phyloP scores from a whole-genome alignment of 2,329 filamentous ascomycete species.

The Thelonectria blattea region DNA sequence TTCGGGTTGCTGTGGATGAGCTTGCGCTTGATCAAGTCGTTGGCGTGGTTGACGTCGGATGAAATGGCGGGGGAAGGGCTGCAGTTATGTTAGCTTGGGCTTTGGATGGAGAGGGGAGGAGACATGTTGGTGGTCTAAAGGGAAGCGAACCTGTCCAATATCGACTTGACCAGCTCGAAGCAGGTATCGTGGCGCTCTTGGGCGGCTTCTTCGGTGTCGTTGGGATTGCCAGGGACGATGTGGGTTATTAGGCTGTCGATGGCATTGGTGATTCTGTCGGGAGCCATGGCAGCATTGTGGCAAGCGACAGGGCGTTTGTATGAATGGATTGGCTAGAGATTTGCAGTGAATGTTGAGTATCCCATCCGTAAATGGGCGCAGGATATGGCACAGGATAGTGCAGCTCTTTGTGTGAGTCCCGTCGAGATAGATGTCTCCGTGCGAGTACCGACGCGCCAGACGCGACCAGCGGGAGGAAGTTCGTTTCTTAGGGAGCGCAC shows the following conservation, averaged over 20 bases:
- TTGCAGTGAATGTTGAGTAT: neutral
- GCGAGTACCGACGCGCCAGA: conserved; percentile 32
- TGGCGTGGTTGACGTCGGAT: conserved; percentile 86
- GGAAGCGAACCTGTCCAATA: conserved; percentile 56
- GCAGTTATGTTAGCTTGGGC: conserved; percentile 10
- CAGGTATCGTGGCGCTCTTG: conserved; percentile 72
- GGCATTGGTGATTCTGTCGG: conserved; percentile 76
- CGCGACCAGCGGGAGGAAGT: conserved; percentile 37
- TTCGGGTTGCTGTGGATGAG: conserved; percentile 79
- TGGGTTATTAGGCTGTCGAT: conserved; percentile 80
- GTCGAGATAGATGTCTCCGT: conserved; percentile 12
- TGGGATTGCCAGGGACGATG: conserved; percentile 69
- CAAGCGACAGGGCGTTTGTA: conserved; percentile 26
- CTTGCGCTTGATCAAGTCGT: conserved; percentile 89
- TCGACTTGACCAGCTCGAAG: conserved; percentile 57
- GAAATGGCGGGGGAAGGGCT: conserved; percentile 61
- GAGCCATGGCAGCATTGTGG: conserved; percentile 62
- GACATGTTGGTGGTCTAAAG: conserved; percentile 9
- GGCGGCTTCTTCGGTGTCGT: conserved; percentile 70
- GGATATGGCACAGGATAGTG: neutral
- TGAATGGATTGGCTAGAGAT: neutral
- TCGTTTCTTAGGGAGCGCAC: conserved; percentile 25
- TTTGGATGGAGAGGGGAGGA: too few species aligned
- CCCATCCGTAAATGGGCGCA: too few species aligned
- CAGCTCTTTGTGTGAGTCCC: conserved; percentile 16